Base-by-base conservation (phyloP, 202 grass and related monocot genomes). In the Carex arenaria region DNA sequence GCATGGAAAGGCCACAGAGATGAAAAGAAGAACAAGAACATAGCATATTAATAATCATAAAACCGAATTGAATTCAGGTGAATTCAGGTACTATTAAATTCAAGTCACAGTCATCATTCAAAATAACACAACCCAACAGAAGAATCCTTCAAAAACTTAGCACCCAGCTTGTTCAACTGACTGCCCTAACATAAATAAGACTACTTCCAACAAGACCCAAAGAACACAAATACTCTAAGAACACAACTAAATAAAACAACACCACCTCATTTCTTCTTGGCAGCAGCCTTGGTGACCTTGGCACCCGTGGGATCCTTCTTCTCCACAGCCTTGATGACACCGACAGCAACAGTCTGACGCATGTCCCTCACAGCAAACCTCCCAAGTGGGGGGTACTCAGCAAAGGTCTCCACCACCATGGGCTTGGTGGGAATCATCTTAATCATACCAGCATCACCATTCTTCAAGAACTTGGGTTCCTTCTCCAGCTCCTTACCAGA, bases 391-490 rank as follows among this genome's bases (percentile, higher is more conserved):
- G n/a, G n/a, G n/a, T n/a, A n/a, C n/a, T n/a, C n/a, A 34, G 94
- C 61, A 51, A 97, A 97, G 17, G 91, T 97, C 86, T 97, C 94
- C 0, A 97, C 91, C 43, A 97, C 94, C 94, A 97, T 97, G 61
- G 91, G 91, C 91, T 97, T 97, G 72, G 91, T 91, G 5, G 91
- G 91, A 90, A 88, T 78, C 94, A 97, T 97, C 94, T 97, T 97
- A 23, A 97, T 87, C 5, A 91, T 81, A 30, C 89, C 93, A 15
- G 93, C 87, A 79, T 97, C 93, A 80, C 93, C 93, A 0, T 97
- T 97, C 93, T n/a, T n/a, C n/a, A n/a, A n/a, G n/a, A n/a, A n/a
- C n/a, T n/a, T n/a, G n/a, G n/a, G n/a, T n/a, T n/a, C n/a, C n/a
- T n/a, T n/a, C n/a, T n/a, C n/a, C n/a, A n/a, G n/a, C n/a, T n/a